These are phyloP conservation scores for Salix dunnii DNA, from an alignment of 345 rosid genomes.

Conservation along the genomic window DNA sequence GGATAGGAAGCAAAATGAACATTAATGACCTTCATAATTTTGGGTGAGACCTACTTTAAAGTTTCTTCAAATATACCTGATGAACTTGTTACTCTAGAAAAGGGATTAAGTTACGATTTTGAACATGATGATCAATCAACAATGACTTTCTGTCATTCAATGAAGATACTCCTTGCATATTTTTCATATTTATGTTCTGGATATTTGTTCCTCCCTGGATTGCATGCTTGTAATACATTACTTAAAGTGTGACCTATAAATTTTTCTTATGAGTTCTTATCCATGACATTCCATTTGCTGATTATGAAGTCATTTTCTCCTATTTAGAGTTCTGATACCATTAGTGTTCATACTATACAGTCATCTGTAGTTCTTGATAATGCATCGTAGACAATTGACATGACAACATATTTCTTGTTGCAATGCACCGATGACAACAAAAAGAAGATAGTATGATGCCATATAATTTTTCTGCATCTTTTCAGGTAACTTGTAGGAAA, in stretches of 20 bases:
- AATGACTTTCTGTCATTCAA: background rate
- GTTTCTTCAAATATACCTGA: background rate
- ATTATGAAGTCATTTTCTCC: background rate
- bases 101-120: no score
- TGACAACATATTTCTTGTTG: background rate
- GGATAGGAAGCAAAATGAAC: conserved; percentile 27
- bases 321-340: background rate
- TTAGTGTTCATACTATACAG: background rate
- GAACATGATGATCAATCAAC: no score
- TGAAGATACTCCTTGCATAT: background rate
- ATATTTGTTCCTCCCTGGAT: background rate
- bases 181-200: background rate
- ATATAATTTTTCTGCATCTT: no score
- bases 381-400: conserved; percentile 4
- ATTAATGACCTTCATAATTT: conserved; percentile 7
- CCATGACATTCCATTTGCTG: background rate
- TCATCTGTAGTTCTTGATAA: background rate
- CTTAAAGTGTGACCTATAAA: background rate
- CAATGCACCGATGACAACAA: no score
- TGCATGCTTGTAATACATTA: background rate
- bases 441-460: no score
- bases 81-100: no score
- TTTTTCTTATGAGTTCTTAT: background rate
- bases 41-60: conserved; percentile 28
- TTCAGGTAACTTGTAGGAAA: no score